phyloP scores from a whole-genome alignment of 345 rosid genomes.

The Camelina sativa region DNA sequence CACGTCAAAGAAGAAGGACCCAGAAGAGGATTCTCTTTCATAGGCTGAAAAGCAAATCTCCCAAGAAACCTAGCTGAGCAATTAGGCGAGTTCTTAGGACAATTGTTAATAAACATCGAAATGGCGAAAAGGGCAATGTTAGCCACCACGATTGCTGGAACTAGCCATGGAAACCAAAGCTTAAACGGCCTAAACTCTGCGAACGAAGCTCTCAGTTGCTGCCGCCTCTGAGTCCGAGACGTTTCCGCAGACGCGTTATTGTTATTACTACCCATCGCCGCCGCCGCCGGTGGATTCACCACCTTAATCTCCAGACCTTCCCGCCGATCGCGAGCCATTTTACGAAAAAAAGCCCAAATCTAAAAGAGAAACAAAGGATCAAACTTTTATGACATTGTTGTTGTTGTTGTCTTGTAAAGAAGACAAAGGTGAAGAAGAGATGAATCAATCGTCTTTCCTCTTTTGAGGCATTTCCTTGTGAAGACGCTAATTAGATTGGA shows the following conservation, averaged over 20 bases:
- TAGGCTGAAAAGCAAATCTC: slow-evolving; percentile 82
- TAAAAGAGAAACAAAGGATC: no score
- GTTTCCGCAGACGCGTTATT: slow-evolving; percentile 3
- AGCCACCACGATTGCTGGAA: slow-evolving; percentile 68
- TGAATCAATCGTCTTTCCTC: slow-evolving; percentile 45
- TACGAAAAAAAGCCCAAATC: no score
- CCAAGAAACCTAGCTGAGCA: slow-evolving; percentile 74
- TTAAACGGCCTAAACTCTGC: slow-evolving; percentile 58
- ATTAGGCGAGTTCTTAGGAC: slow-evolving; percentile 60
- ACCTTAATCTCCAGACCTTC: slow-evolving; percentile 58
- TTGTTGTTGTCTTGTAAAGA: neutral
- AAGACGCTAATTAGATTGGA: slow-evolving; percentile 36
- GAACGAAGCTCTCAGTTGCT: slow-evolving; percentile 23
- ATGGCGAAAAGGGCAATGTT: slow-evolving; percentile 59
- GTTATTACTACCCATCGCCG: slow-evolving; percentile 34
- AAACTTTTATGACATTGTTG: slow-evolving; percentile 40
- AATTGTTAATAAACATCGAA: slow-evolving; percentile 83
- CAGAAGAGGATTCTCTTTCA: slow-evolving; percentile 88
- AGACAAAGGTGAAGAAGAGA: slow-evolving; percentile 17
- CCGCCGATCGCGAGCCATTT: slow-evolving; percentile 48
- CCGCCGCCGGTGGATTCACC: slow-evolving; percentile 44
- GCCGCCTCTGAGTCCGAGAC: no score
- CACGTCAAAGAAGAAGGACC: slow-evolving; percentile 91
- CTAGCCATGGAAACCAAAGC: slow-evolving; percentile 78
- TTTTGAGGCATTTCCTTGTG: slow-evolving; percentile 43